These are phyloP conservation scores for Exserohilum rostratum DNA, from an alignment of 2,329 filamentous ascomycete species.

Conservation along the genomic window DNA sequence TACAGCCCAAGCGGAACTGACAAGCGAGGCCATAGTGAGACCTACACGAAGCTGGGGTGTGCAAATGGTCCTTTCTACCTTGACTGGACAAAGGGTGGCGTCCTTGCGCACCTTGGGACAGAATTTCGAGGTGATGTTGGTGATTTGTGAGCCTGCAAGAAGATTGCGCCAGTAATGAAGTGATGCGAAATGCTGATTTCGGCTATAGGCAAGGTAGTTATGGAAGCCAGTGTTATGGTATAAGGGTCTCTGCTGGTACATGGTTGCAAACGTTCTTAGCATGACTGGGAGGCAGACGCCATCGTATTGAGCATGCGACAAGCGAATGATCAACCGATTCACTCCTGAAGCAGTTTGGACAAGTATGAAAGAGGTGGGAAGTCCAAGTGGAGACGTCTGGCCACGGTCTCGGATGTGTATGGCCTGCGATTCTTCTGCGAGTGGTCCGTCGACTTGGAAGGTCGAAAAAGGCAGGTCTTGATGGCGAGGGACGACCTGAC, in stretches of 20 bases:
- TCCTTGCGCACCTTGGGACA: too few relatives aligned
- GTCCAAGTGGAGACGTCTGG: not conserved
- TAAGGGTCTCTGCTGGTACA: too few relatives aligned
- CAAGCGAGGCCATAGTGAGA: not conserved
- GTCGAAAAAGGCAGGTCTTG: not conserved
- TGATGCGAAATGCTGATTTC: not conserved
- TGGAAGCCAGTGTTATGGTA: not conserved
- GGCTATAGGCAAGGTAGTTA: not conserved
- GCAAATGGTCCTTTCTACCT: too few relatives aligned
- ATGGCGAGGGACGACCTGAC: not conserved
- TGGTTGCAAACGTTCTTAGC: constrained; percentile 4
- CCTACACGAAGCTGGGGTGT: not conserved
- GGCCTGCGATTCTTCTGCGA: too few relatives aligned
- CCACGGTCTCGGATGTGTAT: too few relatives aligned
- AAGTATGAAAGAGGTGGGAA: constrained; percentile 8
- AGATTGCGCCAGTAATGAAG: constrained; percentile 7
- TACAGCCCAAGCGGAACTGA: not conserved
- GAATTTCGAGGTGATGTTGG: not conserved
- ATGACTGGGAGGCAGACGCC: constrained; percentile 11
- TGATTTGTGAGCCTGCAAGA: constrained; percentile 13
- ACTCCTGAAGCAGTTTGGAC: not conserved
- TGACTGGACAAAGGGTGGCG: too few relatives aligned
- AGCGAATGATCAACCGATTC: constrained; percentile 10
- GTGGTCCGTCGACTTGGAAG: not conserved
- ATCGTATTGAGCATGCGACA: constrained; percentile 27